phyloP scores from a whole-genome alignment of 1,284 basidiomycete species.

The Sporisorium graminicola region DNA sequence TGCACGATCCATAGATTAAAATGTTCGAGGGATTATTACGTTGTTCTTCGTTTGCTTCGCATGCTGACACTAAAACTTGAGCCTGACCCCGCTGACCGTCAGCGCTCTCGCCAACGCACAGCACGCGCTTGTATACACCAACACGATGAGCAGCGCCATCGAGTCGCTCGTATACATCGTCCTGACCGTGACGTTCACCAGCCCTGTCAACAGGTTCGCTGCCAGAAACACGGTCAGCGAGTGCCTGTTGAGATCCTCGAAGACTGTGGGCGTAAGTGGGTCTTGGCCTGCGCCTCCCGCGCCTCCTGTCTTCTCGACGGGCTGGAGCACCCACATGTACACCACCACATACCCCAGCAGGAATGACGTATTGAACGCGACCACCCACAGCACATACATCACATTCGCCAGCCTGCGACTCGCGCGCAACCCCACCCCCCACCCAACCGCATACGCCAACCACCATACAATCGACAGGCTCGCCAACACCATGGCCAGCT shows the following conservation, averaged over 20 bases:
- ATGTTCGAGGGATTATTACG: too few relatives aligned
- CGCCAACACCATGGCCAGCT: conserved; percentile 69
- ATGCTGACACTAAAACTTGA: conserved; percentile 23
- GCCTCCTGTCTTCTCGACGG: conserved; percentile 63
- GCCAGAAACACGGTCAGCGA: conserved; percentile 83
- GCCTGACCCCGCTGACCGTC: conserved; percentile 16
- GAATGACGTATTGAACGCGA: conserved; percentile 89
- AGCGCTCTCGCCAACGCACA: conserved; percentile 66
- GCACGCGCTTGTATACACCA: conserved; percentile 77
- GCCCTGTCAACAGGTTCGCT: conserved; percentile 89
- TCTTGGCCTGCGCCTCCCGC: too few relatives aligned
- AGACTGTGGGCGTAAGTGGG: conserved; percentile 69
- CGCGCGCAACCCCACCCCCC: conserved; percentile 13
- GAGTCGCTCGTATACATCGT: conserved; percentile 83
- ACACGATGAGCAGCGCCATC: conserved; percentile 77
- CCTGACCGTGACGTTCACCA: conserved; percentile 82
- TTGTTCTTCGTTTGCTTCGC: background rate
- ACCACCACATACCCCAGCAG: conserved; percentile 83
- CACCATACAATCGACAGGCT: conserved; percentile 85
- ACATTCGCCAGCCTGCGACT: conserved; percentile 74
- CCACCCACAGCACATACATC: conserved; percentile 88
- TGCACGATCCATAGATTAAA: background rate
- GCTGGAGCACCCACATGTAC: conserved; percentile 79
- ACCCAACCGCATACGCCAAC: conserved; percentile 73
- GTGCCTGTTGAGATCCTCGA: conserved; percentile 86